Percentiles rank a stretch among this genome's conserved stretches.
Conservation (phyloP, 1,284 basidiomycete genomes). For the Boletus coffeatus region DNA sequence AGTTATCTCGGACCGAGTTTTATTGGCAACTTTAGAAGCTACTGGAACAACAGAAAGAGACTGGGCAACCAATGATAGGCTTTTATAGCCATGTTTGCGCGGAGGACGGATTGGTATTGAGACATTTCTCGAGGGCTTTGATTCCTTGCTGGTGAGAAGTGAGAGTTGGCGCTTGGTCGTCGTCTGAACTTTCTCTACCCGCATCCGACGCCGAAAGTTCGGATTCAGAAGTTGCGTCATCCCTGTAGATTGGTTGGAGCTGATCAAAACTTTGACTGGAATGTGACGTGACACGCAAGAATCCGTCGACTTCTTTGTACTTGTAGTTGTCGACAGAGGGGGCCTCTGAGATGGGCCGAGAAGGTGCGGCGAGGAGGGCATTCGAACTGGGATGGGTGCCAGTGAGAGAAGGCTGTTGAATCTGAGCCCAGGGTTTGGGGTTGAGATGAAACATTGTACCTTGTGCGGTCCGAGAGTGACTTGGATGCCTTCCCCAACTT, state of each 20-base stretch:
- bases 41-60: slow-evolving; percentile 53
- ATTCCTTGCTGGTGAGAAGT: slow-evolving; percentile 55
- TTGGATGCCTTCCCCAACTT: too few species aligned
- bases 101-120: slow-evolving; percentile 47
- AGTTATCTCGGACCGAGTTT: slow-evolving; percentile 63
- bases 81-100: slow-evolving; percentile 61
- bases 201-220: slow-evolving; percentile 39
- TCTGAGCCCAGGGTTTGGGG: too few species aligned
- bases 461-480: too few species aligned
- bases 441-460: too few species aligned
- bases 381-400: too few species aligned
- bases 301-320: too few species aligned
- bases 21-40: slow-evolving; percentile 58
- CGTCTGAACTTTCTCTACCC: slow-evolving; percentile 31
- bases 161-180: slow-evolving; percentile 33
- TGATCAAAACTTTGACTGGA: too few species aligned
- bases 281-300: too few species aligned
- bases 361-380: too few species aligned
- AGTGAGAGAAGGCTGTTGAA: too few species aligned
- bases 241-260: not conserved
- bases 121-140: slow-evolving; percentile 50
- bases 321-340: too few species aligned
- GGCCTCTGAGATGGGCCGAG: too few species aligned
- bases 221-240: slow-evolving; percentile 35
- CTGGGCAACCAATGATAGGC: slow-evolving; percentile 49